Percentiles rank a stretch among this genome's conserved stretches.
Evolutionary conservation across 768 basidiomycete species (phyloP).

Genomic region (Psilocybe cyanescens): DNA sequence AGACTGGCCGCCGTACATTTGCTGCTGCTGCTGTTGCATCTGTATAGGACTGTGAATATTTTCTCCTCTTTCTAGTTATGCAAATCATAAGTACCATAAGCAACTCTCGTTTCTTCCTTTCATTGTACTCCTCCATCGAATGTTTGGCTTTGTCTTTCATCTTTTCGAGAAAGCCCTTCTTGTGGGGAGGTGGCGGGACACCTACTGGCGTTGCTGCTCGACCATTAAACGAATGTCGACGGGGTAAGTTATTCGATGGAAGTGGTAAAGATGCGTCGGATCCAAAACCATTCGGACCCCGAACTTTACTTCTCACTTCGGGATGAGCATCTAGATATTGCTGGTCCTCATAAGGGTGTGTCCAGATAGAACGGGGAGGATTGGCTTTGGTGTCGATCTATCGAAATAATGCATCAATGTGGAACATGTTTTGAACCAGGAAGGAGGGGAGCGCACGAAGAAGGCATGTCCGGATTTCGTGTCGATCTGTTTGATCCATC

Average conservation of each 20-base stretch:
- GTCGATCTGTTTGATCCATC: conserved; percentile 60
- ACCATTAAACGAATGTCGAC: conserved; percentile 34
- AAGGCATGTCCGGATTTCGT: conserved; percentile 43
- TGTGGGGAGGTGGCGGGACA: conserved; percentile 26
- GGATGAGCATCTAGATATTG: conserved; percentile 62
- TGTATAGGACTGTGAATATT: conserved; percentile 6
- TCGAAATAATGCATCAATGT: neutral
- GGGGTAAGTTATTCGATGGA: conserved; percentile 13
- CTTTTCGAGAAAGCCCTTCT: conserved; percentile 60
- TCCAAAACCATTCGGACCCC: conserved; percentile 6
- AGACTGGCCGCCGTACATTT: conserved; percentile 10
- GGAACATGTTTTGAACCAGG: neutral
- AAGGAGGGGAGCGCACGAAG: conserved; percentile 41
- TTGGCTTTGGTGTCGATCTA: conserved; percentile 67
- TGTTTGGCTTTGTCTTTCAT: conserved; percentile 67
- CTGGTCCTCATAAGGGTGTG: conserved; percentile 73
- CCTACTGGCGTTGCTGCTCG: conserved; percentile 15
- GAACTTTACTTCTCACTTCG: conserved; percentile 42
- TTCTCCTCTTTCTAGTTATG: neutral
- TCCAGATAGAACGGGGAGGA: conserved; percentile 73
- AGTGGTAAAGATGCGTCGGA: conserved; percentile 4
- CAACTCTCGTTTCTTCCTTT: conserved; percentile 47
- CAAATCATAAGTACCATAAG: conserved; percentile 12
- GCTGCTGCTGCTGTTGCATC: conserved; percentile 29
- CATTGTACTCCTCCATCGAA: conserved; percentile 68